Evolutionary conservation across 139 green algal genomes (phyloP).

Genomic region (Diplosphaera chodatii): DNA sequence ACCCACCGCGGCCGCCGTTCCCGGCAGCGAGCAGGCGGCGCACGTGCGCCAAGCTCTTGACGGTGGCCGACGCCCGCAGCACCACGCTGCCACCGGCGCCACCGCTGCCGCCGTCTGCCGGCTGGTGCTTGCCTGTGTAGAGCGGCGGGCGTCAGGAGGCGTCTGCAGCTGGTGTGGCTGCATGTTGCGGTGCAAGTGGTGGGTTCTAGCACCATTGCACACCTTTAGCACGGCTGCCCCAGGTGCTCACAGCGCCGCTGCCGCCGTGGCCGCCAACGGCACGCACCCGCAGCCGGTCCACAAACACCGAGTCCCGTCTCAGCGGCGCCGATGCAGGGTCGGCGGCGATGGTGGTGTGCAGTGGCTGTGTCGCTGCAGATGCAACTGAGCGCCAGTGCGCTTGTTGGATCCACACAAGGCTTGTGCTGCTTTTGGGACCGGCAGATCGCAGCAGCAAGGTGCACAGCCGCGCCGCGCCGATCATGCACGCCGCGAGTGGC

Average conservation of each 20-base stretch:
- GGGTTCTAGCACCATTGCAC: no score
- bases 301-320: neutral
- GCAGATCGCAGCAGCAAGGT: no score
- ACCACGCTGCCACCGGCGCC: slow-evolving; percentile 36
- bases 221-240: slow-evolving; percentile 21
- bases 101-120: slow-evolving; percentile 40
- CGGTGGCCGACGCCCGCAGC: slow-evolving; percentile 20
- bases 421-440: no score
- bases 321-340: no score
- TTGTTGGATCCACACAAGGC: no score
- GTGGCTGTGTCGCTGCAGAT: no score
- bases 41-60: neutral
- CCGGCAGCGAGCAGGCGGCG: neutral
- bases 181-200: neutral
- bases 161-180: no score
- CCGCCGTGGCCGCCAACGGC: slow-evolving; percentile 28
- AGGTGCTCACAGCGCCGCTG: slow-evolving; percentile 23
- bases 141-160: neutral
- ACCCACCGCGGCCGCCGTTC: neutral
- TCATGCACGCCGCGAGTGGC: no score
- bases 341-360: no score
- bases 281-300: slow-evolving; percentile 32
- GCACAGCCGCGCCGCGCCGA: no score
- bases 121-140: slow-evolving; percentile 9
- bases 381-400: no score